These are phyloP conservation scores for Citropsis articulata DNA, from an alignment of 345 rosid species.

Conservation along the genomic window DNA sequence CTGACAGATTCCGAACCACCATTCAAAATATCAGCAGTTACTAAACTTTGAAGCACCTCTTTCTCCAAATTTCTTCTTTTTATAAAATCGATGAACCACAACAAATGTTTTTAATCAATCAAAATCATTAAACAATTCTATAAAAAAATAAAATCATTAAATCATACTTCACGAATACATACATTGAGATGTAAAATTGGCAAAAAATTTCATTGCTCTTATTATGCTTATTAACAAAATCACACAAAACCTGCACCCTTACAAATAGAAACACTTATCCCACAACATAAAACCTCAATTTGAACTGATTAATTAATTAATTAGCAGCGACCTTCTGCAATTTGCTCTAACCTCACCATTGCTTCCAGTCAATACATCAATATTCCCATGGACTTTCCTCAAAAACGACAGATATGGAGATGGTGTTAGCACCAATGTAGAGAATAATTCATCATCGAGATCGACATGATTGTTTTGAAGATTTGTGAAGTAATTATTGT, in stretches of 20 bases:
- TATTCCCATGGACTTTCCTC: slow-evolving; percentile 36
- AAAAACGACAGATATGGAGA: no score
- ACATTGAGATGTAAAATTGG: no score
- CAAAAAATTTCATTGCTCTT: background rate
- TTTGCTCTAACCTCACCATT: slow-evolving; percentile 35
- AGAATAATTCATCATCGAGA: slow-evolving; percentile 41
- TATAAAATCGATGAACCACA: no score
- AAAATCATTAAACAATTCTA: no score
- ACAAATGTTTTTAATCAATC: no score
- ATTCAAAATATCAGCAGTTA: no score
- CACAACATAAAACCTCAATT: background rate
- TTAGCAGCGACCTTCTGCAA: slow-evolving; percentile 30
- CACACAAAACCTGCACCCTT: background rate
- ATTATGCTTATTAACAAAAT: background rate
- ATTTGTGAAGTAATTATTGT: slow-evolving; percentile 31
- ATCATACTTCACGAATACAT: no score
- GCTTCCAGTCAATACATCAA: slow-evolving; percentile 31
- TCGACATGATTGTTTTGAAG: slow-evolving; percentile 23
- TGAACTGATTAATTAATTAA: background rate
- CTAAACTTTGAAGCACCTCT: no score
- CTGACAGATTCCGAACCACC: no score
- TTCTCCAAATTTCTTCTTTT: no score
- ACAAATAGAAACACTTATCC: background rate
- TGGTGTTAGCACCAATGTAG: slow-evolving; percentile 25
- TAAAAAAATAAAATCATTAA: background rate